Evolutionary conservation across 306 rosid genomes (phyloP).

Genomic region (cucumber (Cucumis sativus)): DNA sequence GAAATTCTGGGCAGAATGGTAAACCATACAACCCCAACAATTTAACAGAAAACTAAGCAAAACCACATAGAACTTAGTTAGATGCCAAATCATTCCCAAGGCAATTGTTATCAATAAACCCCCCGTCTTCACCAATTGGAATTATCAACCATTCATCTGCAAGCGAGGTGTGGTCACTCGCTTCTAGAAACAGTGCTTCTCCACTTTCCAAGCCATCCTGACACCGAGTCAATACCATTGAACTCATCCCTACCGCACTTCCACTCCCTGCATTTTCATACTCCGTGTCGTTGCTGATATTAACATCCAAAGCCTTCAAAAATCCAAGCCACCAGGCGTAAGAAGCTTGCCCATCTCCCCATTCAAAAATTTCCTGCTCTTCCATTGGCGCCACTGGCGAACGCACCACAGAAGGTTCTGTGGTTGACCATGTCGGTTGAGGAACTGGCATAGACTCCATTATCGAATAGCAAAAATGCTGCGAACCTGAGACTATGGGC

Average conservation of each 20-base stretch:
- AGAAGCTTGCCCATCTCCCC: conserved; percentile 33
- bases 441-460: conserved; percentile 51
- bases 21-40: neutral
- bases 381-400: conserved; percentile 7
- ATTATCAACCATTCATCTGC: conserved; percentile 46
- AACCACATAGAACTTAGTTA: conserved; percentile 1
- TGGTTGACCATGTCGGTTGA: conserved; percentile 50
- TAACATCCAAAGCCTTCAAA: conserved; percentile 26
- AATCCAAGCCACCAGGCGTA: conserved; percentile 43
- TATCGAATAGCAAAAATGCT: conserved; percentile 26
- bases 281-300: conserved; percentile 2
- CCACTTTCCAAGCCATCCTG: neutral
- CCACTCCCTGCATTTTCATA: conserved; percentile 3
- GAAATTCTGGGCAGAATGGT: neutral
- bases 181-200: conserved; percentile 15
- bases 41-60: neutral
- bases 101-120: neutral
- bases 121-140: conserved; percentile 11
- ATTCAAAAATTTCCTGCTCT: conserved; percentile 21
- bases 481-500: conserved; percentile 13
- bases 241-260: neutral
- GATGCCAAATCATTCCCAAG: conserved; percentile 1
- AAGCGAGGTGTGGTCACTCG: conserved; percentile 12
- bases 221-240: neutral
- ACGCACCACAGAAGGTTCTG: conserved; percentile 32